These are phyloP conservation scores for Candida ascalaphidarum DNA, from an alignment of 805 yeast genomes.

Conservation along the genomic window DNA sequence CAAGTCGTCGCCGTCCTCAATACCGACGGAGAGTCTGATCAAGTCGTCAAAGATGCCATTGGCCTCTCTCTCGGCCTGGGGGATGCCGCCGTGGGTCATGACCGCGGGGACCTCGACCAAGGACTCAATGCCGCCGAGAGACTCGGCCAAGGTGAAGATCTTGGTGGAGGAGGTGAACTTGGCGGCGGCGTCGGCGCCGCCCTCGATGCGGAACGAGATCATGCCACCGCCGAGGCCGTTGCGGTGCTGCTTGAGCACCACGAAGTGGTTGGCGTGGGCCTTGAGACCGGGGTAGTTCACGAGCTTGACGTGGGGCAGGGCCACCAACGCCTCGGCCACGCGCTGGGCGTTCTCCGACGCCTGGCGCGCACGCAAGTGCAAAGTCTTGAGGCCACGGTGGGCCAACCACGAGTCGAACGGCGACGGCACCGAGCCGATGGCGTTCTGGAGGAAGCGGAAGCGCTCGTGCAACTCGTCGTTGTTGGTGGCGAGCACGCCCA, in stretches of 20 bases:
- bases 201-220: conserved; percentile 79
- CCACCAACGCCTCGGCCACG: conserved; percentile 56
- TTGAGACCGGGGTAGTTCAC: conserved; percentile 83
- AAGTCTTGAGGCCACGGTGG: conserved; percentile 83
- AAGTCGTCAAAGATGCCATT: conserved; percentile 78
- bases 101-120: conserved; percentile 81
- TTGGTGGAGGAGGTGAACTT: conserved; percentile 66
- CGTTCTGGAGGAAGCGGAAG: conserved; percentile 75
- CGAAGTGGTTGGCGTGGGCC: conserved; percentile 51
- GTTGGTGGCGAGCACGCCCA: conserved; percentile 76
- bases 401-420: conserved; percentile 91
- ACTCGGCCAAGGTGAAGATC: conserved; percentile 80
- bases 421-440: conserved; percentile 83
- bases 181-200: conserved; percentile 72
- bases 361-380: conserved; percentile 70
- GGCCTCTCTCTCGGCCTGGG: conserved; percentile 66
- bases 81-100: conserved; percentile 91
- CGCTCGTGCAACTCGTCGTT: conserved; percentile 49
- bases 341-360: conserved; percentile 58
- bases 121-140: conserved; percentile 85
- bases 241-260: conserved; percentile 70
- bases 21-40: conserved; percentile 74
- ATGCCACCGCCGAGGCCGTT: conserved; percentile 87
- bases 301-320: conserved; percentile 43
- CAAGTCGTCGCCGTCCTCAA: conserved; percentile 75